Evolutionary conservation across 805 yeast species (phyloP).

Genomic region (Priceomyces fermenticarens): DNA sequence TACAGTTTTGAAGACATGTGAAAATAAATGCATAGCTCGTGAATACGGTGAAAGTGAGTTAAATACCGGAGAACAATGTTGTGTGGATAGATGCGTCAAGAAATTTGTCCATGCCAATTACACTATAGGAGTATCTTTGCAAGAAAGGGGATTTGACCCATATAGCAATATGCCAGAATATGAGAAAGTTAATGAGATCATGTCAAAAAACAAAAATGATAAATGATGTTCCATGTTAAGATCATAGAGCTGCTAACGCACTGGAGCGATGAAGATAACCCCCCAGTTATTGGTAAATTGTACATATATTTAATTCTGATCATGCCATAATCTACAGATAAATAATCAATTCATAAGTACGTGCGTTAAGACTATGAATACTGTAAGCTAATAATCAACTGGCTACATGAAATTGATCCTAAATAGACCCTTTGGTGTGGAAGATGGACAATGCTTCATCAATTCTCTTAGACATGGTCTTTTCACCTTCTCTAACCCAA

Average conservation of each 20-base stretch:
- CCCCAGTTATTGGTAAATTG: too few species aligned
- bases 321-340: too few species aligned
- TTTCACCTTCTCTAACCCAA: slow-evolving; percentile 99
- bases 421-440: slow-evolving; percentile 71
- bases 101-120: slow-evolving; percentile 77
- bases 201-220: slow-evolving; percentile 1
- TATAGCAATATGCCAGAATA: slow-evolving; percentile 42
- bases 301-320: too few species aligned
- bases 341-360: too few species aligned
- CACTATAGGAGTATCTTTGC: slow-evolving; percentile 53
- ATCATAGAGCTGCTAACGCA: too few species aligned
- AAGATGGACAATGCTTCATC: slow-evolving; percentile 79
- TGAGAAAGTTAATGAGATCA: slow-evolving; percentile 19
- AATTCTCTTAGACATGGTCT: slow-evolving; percentile 91
- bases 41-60: slow-evolving; percentile 83
- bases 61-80: slow-evolving; percentile 77
- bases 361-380: too few species aligned
- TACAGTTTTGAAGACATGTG: slow-evolving; percentile 60
- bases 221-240: background rate
- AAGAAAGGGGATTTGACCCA: slow-evolving; percentile 42
- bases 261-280: too few species aligned
- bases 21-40: slow-evolving; percentile 76
- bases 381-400: too few species aligned
- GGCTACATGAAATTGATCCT: slow-evolving; percentile 10
- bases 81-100: slow-evolving; percentile 82